These are phyloP conservation scores for Neurospora sp. DNA, from an alignment of 495 filamentous ascomycete genomes.

Conservation along the genomic window DNA sequence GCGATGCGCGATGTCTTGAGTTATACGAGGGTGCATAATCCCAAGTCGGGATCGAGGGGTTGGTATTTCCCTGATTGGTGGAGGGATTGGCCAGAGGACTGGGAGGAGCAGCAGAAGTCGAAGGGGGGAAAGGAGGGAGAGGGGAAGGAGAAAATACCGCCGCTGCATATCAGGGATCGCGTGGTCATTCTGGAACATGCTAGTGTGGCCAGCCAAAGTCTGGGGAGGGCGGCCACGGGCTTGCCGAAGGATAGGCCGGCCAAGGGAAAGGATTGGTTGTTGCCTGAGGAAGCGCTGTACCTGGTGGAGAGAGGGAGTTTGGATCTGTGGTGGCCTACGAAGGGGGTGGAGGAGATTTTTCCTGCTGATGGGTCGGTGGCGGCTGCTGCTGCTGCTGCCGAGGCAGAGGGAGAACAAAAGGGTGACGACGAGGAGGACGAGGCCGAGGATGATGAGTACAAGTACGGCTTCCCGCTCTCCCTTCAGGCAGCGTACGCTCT, in stretches of 20 bases:
- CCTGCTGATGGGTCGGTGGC: slow-evolving; percentile 5
- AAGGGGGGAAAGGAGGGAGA: neutral
- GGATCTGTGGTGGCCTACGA: slow-evolving; percentile 70
- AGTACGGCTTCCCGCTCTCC: slow-evolving; percentile 70
- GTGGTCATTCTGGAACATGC: slow-evolving; percentile 39
- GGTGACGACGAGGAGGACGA: slow-evolving; percentile 7
- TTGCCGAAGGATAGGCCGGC: slow-evolving; percentile 33
- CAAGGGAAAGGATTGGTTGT: slow-evolving; percentile 57
- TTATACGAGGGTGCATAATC: slow-evolving; percentile 53
- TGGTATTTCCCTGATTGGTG: slow-evolving; percentile 44
- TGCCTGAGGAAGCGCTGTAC: slow-evolving; percentile 90
- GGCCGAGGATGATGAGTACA: slow-evolving; percentile 34
- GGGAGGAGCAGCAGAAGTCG: slow-evolving; percentile 18
- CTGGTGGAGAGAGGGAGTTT: slow-evolving; percentile 76
- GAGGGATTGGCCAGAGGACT: slow-evolving; percentile 23
- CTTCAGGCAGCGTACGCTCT: slow-evolving; percentile 82
- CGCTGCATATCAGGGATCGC: slow-evolving; percentile 32
- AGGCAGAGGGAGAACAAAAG: slow-evolving; percentile 14
- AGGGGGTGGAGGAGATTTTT: slow-evolving; percentile 29
- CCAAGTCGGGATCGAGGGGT: slow-evolving; percentile 38
- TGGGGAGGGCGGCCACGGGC: slow-evolving; percentile 35
- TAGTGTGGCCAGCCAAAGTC: slow-evolving; percentile 26
- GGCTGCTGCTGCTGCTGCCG: slow-evolving; percentile 1
- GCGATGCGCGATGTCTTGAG: slow-evolving; percentile 86
- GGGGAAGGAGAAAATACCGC: slow-evolving; percentile 22